A percentile compares a stretch with the other conserved stretches of the same genome.
Conservation (phyloP, 495 filamentous ascomycete species). For the Penicillium macrosclerotiorum region DNA sequence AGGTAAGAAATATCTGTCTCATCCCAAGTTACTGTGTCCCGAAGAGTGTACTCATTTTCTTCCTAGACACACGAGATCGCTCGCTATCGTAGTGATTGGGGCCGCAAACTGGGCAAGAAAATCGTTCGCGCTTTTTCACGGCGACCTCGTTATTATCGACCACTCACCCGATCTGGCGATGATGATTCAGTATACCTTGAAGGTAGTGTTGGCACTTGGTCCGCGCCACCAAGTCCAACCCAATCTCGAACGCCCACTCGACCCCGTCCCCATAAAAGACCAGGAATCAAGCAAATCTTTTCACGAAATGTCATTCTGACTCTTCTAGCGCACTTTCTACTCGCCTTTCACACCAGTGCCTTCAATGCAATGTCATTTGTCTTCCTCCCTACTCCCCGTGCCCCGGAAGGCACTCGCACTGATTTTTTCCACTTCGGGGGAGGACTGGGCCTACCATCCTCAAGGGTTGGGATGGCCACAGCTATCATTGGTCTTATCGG, state of each 20-base stretch:
- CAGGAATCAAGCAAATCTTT: conserved; percentile 59
- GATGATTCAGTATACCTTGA: conserved; percentile 34
- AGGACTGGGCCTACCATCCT: conserved; percentile 67
- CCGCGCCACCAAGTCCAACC: conserved; percentile 25
- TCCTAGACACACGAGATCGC: conserved; percentile 49
- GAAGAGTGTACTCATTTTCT: not conserved
- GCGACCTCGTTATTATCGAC: conserved; percentile 28
- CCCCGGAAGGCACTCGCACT: conserved; percentile 42
- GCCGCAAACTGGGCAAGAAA: conserved; percentile 44
- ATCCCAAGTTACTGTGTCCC: too few relatives aligned
- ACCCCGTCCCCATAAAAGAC: conserved; percentile 25
- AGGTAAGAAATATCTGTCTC: conserved; percentile 35
- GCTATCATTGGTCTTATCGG: conserved; percentile 68
- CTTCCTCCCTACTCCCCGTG: conserved; percentile 65
- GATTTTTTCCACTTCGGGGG: conserved; percentile 66
- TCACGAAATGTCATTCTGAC: conserved; percentile 61
- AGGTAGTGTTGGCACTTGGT: conserved; percentile 26
- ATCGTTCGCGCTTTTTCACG: conserved; percentile 34
- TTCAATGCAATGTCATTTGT: conserved; percentile 75
- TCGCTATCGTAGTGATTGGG: conserved; percentile 48
- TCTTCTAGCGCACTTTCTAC: conserved; percentile 60
- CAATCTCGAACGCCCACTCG: conserved; percentile 16
- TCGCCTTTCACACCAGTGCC: conserved; percentile 71
- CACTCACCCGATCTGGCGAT: conserved; percentile 22
- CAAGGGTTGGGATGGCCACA: conserved; percentile 66